Evolutionary conservation across 768 basidiomycete species (phyloP).

Genomic region (Hydnum rufescens): DNA sequence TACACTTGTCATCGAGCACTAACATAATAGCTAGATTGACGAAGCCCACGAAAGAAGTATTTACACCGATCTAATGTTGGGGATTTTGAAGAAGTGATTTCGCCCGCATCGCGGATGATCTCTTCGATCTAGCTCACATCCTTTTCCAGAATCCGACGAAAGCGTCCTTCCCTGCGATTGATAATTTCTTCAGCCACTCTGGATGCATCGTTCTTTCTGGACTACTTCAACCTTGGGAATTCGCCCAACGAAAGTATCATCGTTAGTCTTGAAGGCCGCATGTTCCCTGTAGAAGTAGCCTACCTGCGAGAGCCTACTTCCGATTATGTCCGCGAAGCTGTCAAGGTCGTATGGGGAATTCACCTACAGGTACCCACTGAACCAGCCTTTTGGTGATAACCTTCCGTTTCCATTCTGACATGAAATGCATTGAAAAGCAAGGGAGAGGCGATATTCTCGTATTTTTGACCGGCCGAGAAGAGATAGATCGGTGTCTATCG

Average conservation of each 20-base stretch:
- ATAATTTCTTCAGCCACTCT: slow-evolving; percentile 94
- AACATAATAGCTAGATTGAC: slow-evolving; percentile 45
- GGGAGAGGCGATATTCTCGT: slow-evolving; percentile 76
- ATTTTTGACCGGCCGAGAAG: slow-evolving; percentile 89
- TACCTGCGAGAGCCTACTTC: slow-evolving; percentile 59
- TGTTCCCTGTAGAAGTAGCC: slow-evolving; percentile 87
- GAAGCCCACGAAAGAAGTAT: slow-evolving; percentile 93
- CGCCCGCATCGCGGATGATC: neutral
- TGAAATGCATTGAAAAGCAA: too few species aligned
- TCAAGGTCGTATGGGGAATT: slow-evolving; percentile 52
- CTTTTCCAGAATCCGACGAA: slow-evolving; percentile 58
- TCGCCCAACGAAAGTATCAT: slow-evolving; percentile 50
- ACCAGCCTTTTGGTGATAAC: neutral
- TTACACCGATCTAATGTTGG: slow-evolving; percentile 88
- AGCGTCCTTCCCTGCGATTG: slow-evolving; percentile 73
- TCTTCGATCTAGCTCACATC: too few species aligned
- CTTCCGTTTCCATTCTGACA: neutral
- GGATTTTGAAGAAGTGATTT: slow-evolving; percentile 75
- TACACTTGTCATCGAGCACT: neutral
- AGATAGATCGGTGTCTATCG: slow-evolving; percentile 76
- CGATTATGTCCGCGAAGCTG: slow-evolving; percentile 70
- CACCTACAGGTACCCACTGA: slow-evolving; percentile 57
- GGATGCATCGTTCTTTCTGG: slow-evolving; percentile 72
- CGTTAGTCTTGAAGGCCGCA: slow-evolving; percentile 78
- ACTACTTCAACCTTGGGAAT: slow-evolving; percentile 59